Evolutionary conservation across 495 filamentous ascomycete genomes (phyloP), one percentile per base, ranked within the genome.

Genomic region (Talaromyces ruber): DNA sequence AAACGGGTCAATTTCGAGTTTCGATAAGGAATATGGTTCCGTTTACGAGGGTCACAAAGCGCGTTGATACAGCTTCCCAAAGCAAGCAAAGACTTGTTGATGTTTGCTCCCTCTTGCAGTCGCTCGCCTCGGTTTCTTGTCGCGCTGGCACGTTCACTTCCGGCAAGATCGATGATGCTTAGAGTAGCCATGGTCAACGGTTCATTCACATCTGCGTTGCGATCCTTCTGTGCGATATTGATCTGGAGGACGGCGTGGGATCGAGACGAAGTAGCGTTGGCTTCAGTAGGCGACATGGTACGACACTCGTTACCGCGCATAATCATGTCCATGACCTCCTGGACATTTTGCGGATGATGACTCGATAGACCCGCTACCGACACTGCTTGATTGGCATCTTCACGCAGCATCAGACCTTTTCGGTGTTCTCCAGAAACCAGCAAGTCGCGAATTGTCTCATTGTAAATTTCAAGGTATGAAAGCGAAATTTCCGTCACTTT

Each of bases 251-350:
- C 94, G n/a, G 94, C 94, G 68, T 99, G 94, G 1, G 95, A 98
- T 72, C 94, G 88, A 4, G 95, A 98, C 2, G 95, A 98, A 37
- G 94, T 97, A 29, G 94, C 95, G 72, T 99, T 99, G 52, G 94
- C 94, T 73, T 93, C 94, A 11, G 94, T 99, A 2, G 94, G 95
- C 1, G 94, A 98, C 75, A 97, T 94, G 14, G 94, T 99, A 18
- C 94, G 87, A 68, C 86, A 90, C 64, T 95, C 90, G 71, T 99
- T 99, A 30, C 94, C 94, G 70, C 86, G 84, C 63, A 99, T 85
- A 67, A 99, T 98, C 87, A 99, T 97, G 70, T 98, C 92, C 94
- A 99, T 99, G 61, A 99, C 94, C 68, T 98, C 85, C 68, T 93
- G 84, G 37, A 97, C 94, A 66, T 83, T 88, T 62, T 87, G 88